phyloP scores from a whole-genome alignment of 2,329 filamentous ascomycete genomes.

The Pseudogymnoascus pannorum region DNA sequence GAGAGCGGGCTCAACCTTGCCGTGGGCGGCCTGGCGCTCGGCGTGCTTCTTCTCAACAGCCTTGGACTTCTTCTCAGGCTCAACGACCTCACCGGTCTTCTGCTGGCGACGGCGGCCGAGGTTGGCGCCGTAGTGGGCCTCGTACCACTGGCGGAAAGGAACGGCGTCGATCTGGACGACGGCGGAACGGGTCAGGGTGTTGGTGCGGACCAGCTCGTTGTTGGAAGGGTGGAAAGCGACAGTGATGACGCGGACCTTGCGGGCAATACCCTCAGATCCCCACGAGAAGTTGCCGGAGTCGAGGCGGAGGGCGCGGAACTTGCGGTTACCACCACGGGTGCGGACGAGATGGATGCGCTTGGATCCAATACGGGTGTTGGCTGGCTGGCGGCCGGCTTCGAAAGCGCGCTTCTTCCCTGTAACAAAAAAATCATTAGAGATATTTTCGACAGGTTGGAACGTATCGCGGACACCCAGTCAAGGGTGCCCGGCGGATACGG shows the following conservation, averaged over 20 bases:
- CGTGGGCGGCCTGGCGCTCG: conserved; percentile 68
- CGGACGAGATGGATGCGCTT: conserved; percentile 97
- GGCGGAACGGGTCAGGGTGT: conserved; percentile 98
- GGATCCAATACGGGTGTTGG: conserved; percentile 97
- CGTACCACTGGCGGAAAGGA: conserved; percentile 99
- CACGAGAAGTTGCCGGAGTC: conserved; percentile 99
- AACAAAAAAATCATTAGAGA: conserved; percentile 38
- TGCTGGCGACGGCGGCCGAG: conserved; percentile 88
- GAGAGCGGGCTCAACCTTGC: conserved; percentile 87
- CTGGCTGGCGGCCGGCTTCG: conserved; percentile 98
- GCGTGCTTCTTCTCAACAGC: conserved; percentile 94
- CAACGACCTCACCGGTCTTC: conserved; percentile 44
- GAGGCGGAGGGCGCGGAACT: conserved; percentile 98
- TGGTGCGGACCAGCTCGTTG: conserved; percentile 99
- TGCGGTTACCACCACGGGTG: conserved; percentile 97
- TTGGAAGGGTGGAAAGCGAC: conserved; percentile 99
- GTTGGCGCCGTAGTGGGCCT: conserved; percentile 94
- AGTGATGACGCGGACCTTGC: conserved; percentile 98
- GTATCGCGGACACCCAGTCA: conserved; percentile 35
- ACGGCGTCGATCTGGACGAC: conserved; percentile 98
- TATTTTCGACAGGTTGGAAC: conserved; percentile 58
- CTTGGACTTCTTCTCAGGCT: conserved; percentile 86
- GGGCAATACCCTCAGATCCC: conserved; percentile 95
- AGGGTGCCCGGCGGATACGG: conserved; percentile 48
- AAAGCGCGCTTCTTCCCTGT: conserved; percentile 94